phyloP scores from a whole-genome alignment of 257 asterid genomes.

The Fraxinus anomala region DNA sequence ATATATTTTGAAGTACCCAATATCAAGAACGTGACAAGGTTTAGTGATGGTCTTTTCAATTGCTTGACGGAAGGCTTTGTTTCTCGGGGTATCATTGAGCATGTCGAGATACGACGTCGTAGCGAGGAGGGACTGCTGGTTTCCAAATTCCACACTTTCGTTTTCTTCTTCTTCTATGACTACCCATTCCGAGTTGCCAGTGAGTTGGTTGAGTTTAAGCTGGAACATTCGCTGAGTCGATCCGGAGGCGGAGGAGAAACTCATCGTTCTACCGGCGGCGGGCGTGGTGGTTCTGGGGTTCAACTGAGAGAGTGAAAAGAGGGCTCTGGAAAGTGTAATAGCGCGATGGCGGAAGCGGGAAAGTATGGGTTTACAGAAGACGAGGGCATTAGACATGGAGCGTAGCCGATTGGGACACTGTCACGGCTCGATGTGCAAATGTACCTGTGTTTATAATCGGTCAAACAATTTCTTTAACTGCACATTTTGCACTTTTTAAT shows the following conservation, averaged over 20 bases:
- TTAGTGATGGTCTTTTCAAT: constrained; percentile 70
- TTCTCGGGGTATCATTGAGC: constrained; percentile 86
- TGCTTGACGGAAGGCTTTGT: constrained; percentile 70
- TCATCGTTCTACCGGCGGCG: constrained; percentile 42
- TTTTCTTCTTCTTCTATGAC: constrained; percentile 41
- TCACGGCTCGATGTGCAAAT: too few relatives aligned
- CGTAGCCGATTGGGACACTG: not conserved
- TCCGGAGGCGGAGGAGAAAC: constrained; percentile 20
- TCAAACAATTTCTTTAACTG: too few relatives aligned
- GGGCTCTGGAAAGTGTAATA: not conserved
- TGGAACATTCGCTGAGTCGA: constrained; percentile 65
- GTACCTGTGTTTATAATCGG: too few relatives aligned
- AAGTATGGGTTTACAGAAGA: not conserved
- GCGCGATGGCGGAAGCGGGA: not conserved
- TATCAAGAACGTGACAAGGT: constrained; percentile 95
- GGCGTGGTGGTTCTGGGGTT: constrained; percentile 5
- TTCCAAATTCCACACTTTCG: constrained; percentile 19
- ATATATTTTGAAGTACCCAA: constrained; percentile 54
- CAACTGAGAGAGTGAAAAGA: not conserved
- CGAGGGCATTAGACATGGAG: not conserved
- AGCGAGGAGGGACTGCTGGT: constrained; percentile 60
- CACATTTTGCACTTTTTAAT: too few relatives aligned
- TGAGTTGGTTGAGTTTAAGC: constrained; percentile 74
- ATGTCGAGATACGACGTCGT: constrained; percentile 93
- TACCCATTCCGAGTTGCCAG: constrained; percentile 89